Conservation (phyloP, 495 filamentous ascomycete species). For the Penicillium samsonianum region DNA sequence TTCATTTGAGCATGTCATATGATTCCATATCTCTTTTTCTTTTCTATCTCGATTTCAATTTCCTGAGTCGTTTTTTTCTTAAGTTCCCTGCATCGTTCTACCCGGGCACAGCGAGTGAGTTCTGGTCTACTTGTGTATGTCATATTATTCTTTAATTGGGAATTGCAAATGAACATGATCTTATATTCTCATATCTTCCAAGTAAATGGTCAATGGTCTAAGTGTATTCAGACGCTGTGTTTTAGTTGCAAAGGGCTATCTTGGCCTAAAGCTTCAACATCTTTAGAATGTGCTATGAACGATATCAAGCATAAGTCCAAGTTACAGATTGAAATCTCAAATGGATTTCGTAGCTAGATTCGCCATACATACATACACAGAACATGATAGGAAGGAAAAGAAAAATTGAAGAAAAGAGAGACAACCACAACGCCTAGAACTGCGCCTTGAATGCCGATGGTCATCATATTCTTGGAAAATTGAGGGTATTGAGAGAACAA, state of each 20-base stretch:
- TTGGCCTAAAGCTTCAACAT: not conserved
- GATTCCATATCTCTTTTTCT: conserved; percentile 7
- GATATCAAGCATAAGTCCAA: not conserved
- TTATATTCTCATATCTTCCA: conserved; percentile 6
- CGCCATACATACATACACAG: conserved; percentile 6
- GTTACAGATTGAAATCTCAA: not conserved
- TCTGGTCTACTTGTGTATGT: conserved; percentile 33
- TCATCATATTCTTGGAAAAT: conserved; percentile 16
- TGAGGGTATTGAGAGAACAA: conserved; percentile 11
- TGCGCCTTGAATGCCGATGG: conserved; percentile 19
- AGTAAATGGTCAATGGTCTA: not conserved
- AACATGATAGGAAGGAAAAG: not conserved
- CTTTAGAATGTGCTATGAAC: not conserved
- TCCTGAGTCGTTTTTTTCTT: conserved; percentile 4
- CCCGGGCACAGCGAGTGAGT: conserved; percentile 42
- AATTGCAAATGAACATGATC: conserved; percentile 29
- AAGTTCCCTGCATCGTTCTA: conserved; percentile 34
- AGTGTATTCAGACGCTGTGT: not conserved
- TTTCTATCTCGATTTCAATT: conserved; percentile 3
- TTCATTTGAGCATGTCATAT: conserved; percentile 15
- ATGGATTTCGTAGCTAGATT: too few relatives aligned
- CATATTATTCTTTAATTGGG: conserved; percentile 22
- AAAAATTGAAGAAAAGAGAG: too few relatives aligned
- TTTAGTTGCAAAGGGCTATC: too few relatives aligned
- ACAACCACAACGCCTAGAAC: conserved; percentile 15